Percentiles rank a stretch among this genome's conserved stretches.
Conservation (phyloP, 192 early-diverging fungal species). For the Entophlyctis helioformis region DNA sequence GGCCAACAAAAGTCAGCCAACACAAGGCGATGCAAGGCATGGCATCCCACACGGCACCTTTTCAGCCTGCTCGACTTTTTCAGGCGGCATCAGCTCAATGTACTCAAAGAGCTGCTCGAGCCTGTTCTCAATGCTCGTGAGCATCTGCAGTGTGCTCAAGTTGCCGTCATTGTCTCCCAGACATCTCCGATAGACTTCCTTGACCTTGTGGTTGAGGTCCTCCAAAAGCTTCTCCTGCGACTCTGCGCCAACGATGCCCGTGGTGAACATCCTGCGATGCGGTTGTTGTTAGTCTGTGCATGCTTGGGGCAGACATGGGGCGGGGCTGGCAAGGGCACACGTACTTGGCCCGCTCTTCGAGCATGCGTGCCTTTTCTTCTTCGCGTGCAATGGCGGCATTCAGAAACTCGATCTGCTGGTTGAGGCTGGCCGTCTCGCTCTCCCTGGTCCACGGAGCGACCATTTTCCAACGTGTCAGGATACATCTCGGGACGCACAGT, state of each 20-base stretch:
- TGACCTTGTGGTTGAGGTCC: slow-evolving; percentile 43
- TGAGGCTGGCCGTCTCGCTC: slow-evolving; percentile 35
- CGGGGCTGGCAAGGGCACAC: background rate
- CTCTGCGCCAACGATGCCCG: slow-evolving; percentile 28
- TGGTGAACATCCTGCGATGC: slow-evolving; percentile 23
- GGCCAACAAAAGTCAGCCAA: too few species aligned
- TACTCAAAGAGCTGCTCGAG: slow-evolving; percentile 47
- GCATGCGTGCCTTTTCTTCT: slow-evolving; percentile 39
- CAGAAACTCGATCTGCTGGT: slow-evolving; percentile 43
- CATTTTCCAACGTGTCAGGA: too few species aligned
- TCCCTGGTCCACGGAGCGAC: too few species aligned
- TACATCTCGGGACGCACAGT: background rate
- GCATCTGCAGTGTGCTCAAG: slow-evolving; percentile 41
- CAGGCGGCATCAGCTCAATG: slow-evolving; percentile 46
- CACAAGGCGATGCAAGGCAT: slow-evolving; percentile 2
- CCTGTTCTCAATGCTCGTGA: slow-evolving; percentile 44
- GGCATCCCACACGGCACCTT: slow-evolving; percentile 21
- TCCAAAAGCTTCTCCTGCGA: slow-evolving; percentile 44
- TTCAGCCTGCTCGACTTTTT: slow-evolving; percentile 49
- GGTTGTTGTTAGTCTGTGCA: background rate
- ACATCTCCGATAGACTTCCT: slow-evolving; percentile 43
- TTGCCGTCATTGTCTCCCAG: slow-evolving; percentile 45
- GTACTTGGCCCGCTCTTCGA: slow-evolving; percentile 44
- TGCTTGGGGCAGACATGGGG: background rate
- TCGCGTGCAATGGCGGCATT: slow-evolving; percentile 39